Conservation (phyloP, 2,329 filamentous ascomycete genomes). For the Exophiala calicioides region DNA sequence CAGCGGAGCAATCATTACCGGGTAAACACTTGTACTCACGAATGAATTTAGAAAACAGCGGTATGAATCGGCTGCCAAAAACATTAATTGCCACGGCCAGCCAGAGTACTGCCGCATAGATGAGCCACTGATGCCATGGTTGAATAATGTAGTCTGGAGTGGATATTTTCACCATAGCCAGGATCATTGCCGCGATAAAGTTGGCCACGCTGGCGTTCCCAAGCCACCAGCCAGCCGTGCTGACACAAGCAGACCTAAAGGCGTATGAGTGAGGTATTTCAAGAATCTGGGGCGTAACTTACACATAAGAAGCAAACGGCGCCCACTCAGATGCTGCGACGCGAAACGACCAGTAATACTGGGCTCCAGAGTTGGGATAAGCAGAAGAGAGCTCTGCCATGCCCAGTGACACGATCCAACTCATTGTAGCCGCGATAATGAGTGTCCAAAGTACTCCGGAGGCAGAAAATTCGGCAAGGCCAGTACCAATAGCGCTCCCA, state of each 20-base stretch:
- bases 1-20: background rate
- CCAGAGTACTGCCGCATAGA: conserved; percentile 20
- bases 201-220: conserved; percentile 18
- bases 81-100: conserved; percentile 14
- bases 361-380: conserved; percentile 14
- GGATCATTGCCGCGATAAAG: conserved; percentile 22
- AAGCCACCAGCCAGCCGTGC: conserved; percentile 24
- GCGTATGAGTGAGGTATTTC: background rate
- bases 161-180: conserved; percentile 12
- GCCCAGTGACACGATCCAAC: conserved; percentile 14
- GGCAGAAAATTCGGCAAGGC: conserved; percentile 16
- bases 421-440: conserved; percentile 14
- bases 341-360: conserved; percentile 25
- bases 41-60: conserved; percentile 17
- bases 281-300: background rate
- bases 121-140: conserved; percentile 19
- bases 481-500: conserved; percentile 20
- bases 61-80: conserved; percentile 12
- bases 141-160: conserved; percentile 13
- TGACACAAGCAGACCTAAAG: conserved; percentile 18
- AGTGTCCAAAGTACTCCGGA: conserved; percentile 21
- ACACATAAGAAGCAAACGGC: conserved; percentile 23
- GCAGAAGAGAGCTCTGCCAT: conserved; percentile 22
- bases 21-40: conserved; percentile 1
- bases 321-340: conserved; percentile 14